Percentiles rank a stretch among this genome's conserved stretches.
phyloP scores from a whole-genome alignment of 345 rosid species.

The Syzygium aqueum region DNA sequence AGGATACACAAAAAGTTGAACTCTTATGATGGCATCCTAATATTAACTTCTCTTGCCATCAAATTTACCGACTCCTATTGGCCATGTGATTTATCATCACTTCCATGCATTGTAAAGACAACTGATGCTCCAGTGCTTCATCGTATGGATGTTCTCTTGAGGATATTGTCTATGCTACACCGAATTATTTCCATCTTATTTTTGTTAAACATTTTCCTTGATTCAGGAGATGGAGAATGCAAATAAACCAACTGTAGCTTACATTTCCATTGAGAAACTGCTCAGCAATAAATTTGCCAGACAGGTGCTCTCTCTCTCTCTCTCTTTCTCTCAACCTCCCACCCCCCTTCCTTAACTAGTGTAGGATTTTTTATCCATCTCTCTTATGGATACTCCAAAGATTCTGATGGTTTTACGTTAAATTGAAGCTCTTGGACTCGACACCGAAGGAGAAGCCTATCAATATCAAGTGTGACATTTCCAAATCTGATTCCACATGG shows the following conservation, averaged over 20 bases:
- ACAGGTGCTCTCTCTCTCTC: slow-evolving; percentile 34
- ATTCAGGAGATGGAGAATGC: slow-evolving; percentile 33
- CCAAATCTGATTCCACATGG: slow-evolving; percentile 79
- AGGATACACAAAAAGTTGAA: background rate
- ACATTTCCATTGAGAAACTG: slow-evolving; percentile 53
- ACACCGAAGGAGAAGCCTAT: slow-evolving; percentile 59
- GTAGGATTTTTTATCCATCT: background rate
- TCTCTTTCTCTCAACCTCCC: background rate
- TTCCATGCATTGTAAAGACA: background rate
- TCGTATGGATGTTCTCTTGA: background rate
- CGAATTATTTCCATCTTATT: background rate
- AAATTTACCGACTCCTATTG: background rate
- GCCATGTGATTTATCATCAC: background rate
- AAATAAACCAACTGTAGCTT: slow-evolving; percentile 22
- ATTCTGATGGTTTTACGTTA: slow-evolving; percentile 3
- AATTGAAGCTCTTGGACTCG: slow-evolving; percentile 70
- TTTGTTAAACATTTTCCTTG: background rate
- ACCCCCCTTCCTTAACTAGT: background rate
- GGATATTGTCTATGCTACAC: background rate
- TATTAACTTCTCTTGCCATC: background rate
- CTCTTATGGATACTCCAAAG: background rate
- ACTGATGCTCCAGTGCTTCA: background rate
- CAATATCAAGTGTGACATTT: slow-evolving; percentile 69
- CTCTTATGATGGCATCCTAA: background rate
- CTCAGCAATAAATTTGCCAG: slow-evolving; percentile 74